These are phyloP conservation scores for Carpinus fangiana DNA, from an alignment of 306 rosid genomes.

Conservation along the genomic window DNA sequence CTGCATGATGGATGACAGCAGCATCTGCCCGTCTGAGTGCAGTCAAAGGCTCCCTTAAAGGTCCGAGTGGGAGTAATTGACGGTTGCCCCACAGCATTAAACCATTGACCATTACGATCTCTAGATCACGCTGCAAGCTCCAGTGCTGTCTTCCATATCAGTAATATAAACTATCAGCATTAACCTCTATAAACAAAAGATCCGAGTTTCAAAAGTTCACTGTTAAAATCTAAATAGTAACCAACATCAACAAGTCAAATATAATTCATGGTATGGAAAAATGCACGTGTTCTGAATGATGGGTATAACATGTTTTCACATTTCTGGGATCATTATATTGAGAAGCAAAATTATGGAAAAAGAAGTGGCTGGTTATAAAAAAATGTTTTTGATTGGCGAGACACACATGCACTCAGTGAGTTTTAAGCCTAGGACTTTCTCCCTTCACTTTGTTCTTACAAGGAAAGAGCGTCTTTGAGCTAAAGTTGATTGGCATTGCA, in stretches of 20 bases:
- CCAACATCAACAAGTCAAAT: conserved; percentile 26
- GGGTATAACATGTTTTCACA: conserved; percentile 12
- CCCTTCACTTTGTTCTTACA: no score
- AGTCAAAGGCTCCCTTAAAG: conserved; percentile 79
- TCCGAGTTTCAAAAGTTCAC: neutral
- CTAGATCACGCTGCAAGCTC: conserved; percentile 83
- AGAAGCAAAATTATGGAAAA: neutral
- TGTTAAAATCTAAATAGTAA: conserved; percentile 7
- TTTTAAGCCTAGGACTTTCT: neutral
- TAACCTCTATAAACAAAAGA: neutral
- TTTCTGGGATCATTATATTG: conserved; percentile 5
- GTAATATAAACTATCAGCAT: conserved; percentile 26
- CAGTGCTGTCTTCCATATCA: conserved; percentile 69
- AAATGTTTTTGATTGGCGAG: neutral
- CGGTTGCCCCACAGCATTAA: conserved; percentile 73
- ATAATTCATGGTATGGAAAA: conserved; percentile 4
- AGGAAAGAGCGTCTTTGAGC: neutral
- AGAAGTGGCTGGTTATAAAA: neutral
- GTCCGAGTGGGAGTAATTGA: conserved; percentile 78
- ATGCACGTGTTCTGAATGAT: neutral
- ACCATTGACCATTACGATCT: conserved; percentile 87
- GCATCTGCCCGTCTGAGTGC: conserved; percentile 73
- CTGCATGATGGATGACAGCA: conserved; percentile 78
- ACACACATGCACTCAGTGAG: neutral
- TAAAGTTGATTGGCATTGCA: neutral